A percentile compares a stretch with the other conserved stretches of the same genome.
These are phyloP conservation scores for Rhizoclosmatium sp. DNA, from an alignment of 192 early-diverging fungal genomes.

Conservation along the genomic window DNA sequence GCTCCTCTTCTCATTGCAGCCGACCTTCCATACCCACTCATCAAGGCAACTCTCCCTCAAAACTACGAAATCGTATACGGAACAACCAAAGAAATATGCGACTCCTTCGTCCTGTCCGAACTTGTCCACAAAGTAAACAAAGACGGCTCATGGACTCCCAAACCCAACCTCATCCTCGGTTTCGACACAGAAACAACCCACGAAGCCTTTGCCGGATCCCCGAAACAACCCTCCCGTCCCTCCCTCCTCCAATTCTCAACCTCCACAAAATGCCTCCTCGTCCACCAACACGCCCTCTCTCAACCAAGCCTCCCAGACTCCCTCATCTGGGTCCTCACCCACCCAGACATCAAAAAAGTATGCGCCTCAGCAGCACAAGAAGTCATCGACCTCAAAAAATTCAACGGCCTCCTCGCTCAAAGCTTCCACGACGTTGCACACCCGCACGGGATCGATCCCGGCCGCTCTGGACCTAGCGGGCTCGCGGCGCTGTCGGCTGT, in stretches of 20 bases:
- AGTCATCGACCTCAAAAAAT: conserved; percentile 3
- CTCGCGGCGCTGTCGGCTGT: conserved; percentile 2
- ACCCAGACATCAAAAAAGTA: conserved; percentile 20
- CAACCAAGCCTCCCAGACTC: neutral
- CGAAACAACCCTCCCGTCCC: neutral
- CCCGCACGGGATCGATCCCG: neutral
- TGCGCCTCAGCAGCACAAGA: conserved; percentile 4
- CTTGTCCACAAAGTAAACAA: neutral
- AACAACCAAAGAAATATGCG: conserved; percentile 1
- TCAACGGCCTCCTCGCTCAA: neutral
- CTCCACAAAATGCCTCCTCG: conserved; percentile 13
- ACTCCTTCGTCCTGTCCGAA: conserved; percentile 2
- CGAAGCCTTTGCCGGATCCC: neutral
- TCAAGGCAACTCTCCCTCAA: neutral
- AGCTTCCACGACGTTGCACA: conserved; percentile 6
- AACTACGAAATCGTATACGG: conserved; percentile 26
- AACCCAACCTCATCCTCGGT: conserved; percentile 13
- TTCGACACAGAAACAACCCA: conserved; percentile 29
- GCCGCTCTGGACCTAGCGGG: neutral
- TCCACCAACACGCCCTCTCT: neutral
- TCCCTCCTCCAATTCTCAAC: conserved; percentile 23
- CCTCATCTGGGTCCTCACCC: conserved; percentile 4
- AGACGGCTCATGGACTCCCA: conserved; percentile 17
- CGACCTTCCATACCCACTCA: conserved; percentile 7
- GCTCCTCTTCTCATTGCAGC: neutral